Evolutionary conservation across 2,329 filamentous ascomycete species (phyloP).

Genomic region (Pseudogymnoascus sp.): DNA sequence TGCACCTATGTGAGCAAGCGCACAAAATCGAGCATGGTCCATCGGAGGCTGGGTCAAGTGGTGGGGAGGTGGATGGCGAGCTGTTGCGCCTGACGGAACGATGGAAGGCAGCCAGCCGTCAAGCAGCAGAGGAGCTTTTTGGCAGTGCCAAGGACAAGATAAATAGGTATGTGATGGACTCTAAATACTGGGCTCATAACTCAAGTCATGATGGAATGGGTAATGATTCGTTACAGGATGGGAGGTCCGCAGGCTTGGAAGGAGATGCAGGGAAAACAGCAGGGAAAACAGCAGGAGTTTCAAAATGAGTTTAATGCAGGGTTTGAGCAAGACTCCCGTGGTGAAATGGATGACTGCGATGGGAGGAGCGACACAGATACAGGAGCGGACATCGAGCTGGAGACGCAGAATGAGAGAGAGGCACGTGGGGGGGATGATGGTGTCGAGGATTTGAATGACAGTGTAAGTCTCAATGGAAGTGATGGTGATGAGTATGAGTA

Average conservation of each 20-base stretch:
- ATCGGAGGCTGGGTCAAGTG: slow-evolving; percentile 12
- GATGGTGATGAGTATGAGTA: not conserved
- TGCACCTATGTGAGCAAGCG: slow-evolving; percentile 45
- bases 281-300: slow-evolving; percentile 32
- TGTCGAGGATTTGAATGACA: slow-evolving; percentile 30
- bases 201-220: not conserved
- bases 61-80: slow-evolving; percentile 37
- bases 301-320: slow-evolving; percentile 22
- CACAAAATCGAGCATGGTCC: slow-evolving; percentile 36
- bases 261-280: slow-evolving; percentile 34
- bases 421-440: slow-evolving; percentile 26
- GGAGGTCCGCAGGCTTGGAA: slow-evolving; percentile 52
- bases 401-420: slow-evolving; percentile 29
- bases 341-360: slow-evolving; percentile 25
- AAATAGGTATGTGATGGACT: slow-evolving; percentile 31
- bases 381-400: slow-evolving; percentile 21
- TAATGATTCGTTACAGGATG: slow-evolving; percentile 32
- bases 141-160: slow-evolving; percentile 49
- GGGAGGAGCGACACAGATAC: slow-evolving; percentile 31
- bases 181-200: not conserved
- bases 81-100: slow-evolving; percentile 46
- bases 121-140: slow-evolving; percentile 61
- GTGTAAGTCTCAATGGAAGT: slow-evolving; percentile 30
- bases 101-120: slow-evolving; percentile 52
- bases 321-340: slow-evolving; percentile 29